Evolutionary conservation across 1,284 basidiomycete species (phyloP).

Genomic region (Ceratobasidium sp.): DNA sequence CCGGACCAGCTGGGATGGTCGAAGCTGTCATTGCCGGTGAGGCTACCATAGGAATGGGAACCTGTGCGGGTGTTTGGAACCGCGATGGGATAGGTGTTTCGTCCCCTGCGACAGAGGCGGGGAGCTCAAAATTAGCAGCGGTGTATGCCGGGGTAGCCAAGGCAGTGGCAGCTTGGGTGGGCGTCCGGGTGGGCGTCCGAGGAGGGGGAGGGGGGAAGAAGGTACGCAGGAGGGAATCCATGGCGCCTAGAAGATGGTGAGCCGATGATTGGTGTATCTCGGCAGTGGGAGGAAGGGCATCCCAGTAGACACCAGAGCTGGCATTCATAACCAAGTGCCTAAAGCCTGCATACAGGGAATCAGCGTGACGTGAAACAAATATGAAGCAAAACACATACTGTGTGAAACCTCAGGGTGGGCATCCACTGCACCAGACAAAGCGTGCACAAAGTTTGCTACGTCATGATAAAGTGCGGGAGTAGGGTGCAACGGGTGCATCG

Average conservation of each 20-base stretch:
- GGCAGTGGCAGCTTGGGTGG: background rate
- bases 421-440: conserved; percentile 23
- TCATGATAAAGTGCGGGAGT: conserved; percentile 42
- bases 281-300: background rate
- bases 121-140: conserved; percentile 32
- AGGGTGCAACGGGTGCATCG: conserved; percentile 14
- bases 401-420: conserved; percentile 28
- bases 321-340: conserved; percentile 10
- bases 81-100: conserved; percentile 39
- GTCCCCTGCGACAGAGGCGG: conserved; percentile 10
- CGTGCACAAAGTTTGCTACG: conserved; percentile 29
- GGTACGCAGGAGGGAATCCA: conserved; percentile 34
- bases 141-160: conserved; percentile 31
- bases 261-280: conserved; percentile 25
- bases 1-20: conserved; percentile 16
- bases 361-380: background rate
- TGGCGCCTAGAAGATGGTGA: conserved; percentile 4
- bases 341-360: conserved; percentile 7
- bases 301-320: conserved; percentile 32
- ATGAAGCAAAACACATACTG: background rate
- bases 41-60: conserved; percentile 6
- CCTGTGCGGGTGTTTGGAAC: conserved; percentile 24
- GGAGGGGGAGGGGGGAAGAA: conserved; percentile 37
- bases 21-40: conserved; percentile 32
- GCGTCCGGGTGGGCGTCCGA: conserved; percentile 12